These are phyloP conservation scores for Coffea eugenioides DNA, from an alignment of 257 asterid species.

Conservation along the genomic window DNA sequence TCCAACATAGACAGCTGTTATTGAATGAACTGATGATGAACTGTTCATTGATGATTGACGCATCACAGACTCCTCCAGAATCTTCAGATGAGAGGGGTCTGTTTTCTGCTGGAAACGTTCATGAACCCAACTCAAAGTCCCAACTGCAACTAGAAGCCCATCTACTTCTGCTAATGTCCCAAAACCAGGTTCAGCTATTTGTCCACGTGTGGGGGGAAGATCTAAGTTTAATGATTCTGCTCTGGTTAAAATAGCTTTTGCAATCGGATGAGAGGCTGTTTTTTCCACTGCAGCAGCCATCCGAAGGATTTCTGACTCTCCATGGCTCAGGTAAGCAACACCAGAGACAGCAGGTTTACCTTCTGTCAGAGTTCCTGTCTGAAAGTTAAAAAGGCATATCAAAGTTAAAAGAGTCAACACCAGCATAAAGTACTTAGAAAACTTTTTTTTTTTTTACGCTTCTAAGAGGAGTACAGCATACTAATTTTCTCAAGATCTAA, in stretches of 20 bases:
- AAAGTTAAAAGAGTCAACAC: background rate
- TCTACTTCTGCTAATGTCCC: conserved; percentile 96
- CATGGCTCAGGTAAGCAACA: conserved; percentile 52
- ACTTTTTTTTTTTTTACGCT: background rate
- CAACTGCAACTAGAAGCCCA: conserved; percentile 91
- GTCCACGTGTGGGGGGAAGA: conserved; percentile 72
- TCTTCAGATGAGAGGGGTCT: conserved; percentile 46
- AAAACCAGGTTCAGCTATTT: conserved; percentile 87
- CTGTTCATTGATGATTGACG: conserved; percentile 44
- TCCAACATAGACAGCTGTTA: conserved; percentile 84
- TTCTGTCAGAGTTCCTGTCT: conserved; percentile 98
- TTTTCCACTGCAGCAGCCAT: conserved; percentile 96
- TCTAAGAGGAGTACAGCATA: background rate
- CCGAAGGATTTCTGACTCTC: conserved; percentile 70
- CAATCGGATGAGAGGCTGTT: conserved; percentile 98
- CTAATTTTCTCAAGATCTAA: conserved; percentile 8
- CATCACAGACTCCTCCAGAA: conserved; percentile 65
- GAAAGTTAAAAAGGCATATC: conserved; percentile 25
- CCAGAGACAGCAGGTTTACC: conserved; percentile 90
- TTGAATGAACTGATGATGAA: conserved; percentile 71
- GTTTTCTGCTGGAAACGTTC: conserved; percentile 77
- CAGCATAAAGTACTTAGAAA: background rate
- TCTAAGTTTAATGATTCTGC: conserved; percentile 68
- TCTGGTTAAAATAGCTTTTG: conserved; percentile 72
- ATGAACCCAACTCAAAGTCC: conserved; percentile 78